These are phyloP conservation scores for Paraphaeosphaeria minitans DNA, from an alignment of 2,329 filamentous ascomycete genomes.

Conservation along the genomic window DNA sequence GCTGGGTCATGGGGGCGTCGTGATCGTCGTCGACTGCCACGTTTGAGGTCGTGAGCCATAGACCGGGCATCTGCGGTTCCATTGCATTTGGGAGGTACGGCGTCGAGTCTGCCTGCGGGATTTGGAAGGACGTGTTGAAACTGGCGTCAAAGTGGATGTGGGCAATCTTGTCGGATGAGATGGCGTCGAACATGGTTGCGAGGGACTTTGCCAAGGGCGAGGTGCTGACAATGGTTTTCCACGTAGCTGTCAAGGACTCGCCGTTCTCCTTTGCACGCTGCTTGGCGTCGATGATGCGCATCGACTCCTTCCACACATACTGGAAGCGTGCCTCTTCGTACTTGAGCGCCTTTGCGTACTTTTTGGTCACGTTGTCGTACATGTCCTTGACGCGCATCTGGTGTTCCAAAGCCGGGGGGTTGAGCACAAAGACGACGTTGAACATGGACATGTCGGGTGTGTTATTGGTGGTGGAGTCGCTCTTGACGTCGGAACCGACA, in stretches of 20 bases:
- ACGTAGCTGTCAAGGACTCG: conserved; percentile 68
- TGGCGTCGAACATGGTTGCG: conserved; percentile 78
- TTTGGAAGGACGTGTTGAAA: conserved; percentile 66
- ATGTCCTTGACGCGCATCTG: conserved; percentile 75
- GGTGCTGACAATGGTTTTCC: conserved; percentile 71
- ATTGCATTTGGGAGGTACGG: conserved; percentile 72
- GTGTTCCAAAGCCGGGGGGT: conserved; percentile 77
- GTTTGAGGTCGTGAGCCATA: conserved; percentile 88
- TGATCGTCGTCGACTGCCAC: conserved; percentile 70
- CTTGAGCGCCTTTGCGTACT: conserved; percentile 89
- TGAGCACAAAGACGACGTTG: conserved; percentile 90
- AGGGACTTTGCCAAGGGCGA: conserved; percentile 84
- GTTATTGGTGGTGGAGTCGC: conserved; percentile 55
- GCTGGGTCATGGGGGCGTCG: conserved; percentile 73
- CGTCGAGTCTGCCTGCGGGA: conserved; percentile 68
- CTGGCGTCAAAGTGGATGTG: conserved; percentile 74
- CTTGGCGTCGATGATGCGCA: conserved; percentile 79
- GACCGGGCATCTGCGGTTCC: conserved; percentile 71
- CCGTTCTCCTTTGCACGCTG: conserved; percentile 76
- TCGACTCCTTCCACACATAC: conserved; percentile 91
- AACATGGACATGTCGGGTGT: conserved; percentile 90
- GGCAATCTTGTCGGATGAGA: conserved; percentile 84
- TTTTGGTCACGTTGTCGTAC: conserved; percentile 88
- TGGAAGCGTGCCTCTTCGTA: conserved; percentile 88
- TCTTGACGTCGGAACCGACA: conserved; percentile 47